A percentile compares a stretch with the other conserved stretches of the same genome.
Conservation (phyloP, 2,329 filamentous ascomycete genomes). For the Elsinoe fawcettii region DNA sequence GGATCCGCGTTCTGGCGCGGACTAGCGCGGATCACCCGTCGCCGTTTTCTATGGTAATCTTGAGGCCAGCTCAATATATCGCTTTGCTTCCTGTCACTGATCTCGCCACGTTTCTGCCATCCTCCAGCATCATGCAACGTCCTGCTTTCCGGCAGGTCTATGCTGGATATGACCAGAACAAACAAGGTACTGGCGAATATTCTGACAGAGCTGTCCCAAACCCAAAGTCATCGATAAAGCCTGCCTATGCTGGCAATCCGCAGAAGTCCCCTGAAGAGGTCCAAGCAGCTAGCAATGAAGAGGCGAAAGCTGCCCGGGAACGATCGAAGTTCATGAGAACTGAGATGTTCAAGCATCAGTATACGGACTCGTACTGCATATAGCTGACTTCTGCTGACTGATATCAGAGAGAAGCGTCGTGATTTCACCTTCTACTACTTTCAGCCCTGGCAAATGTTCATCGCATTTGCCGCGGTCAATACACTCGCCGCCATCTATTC, state of each 20-base stretch:
- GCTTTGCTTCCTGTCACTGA: background rate
- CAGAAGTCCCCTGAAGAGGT: constrained; percentile 7
- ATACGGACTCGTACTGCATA: no score
- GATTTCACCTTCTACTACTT: constrained; percentile 13
- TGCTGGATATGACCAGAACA: constrained; percentile 1
- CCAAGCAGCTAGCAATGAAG: constrained; percentile 10
- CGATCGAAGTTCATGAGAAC: constrained; percentile 9
- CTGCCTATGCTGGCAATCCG: background rate
- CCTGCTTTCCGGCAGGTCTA: constrained; percentile 2
- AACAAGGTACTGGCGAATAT: background rate
- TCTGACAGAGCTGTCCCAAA: background rate
- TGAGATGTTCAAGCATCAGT: constrained; percentile 7
- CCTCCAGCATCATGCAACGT: background rate
- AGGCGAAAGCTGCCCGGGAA: constrained; percentile 9
- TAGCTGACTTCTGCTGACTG: background rate
- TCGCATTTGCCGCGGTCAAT: constrained; percentile 60
- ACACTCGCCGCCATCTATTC: constrained; percentile 69
- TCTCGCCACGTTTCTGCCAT: background rate
- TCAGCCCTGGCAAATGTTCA: constrained; percentile 11
- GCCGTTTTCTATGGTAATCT: background rate
- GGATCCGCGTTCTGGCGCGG: background rate
- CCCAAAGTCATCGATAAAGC: background rate
- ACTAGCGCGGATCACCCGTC: constrained; percentile 8
- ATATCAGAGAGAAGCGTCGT: constrained; percentile 8
- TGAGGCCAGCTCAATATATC: constrained; percentile 4